Base-by-base conservation (phyloP, 108 stramenopile genomes). In the Cyclotella choctawhatcheeana region DNA sequence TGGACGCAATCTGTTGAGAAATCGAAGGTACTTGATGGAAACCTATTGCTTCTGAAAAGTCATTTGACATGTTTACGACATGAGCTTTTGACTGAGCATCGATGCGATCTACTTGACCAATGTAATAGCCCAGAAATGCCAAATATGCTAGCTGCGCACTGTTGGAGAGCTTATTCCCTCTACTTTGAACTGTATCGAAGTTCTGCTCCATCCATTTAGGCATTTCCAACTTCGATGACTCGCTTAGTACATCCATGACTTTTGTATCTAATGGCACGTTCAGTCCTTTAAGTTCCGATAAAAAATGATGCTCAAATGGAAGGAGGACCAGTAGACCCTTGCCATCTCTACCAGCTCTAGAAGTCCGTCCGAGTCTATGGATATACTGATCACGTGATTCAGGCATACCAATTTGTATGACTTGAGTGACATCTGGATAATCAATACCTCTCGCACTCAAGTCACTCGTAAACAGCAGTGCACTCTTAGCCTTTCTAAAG, bases 341-440 rank as follows among this genome's bases (percentile, higher is more conserved):
- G 5, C 88, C 88, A 32, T 60, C 60, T 50, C 45, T 70, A 7
- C 93, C 93, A 34, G 92, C 92, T 12, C 93, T 67, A 5, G 88
- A 92, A 33, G 93, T 95, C 14, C 93, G 78, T 3, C 93, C 93
- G 8, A 95, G 86, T n/a, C 93, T 79, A 74, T 95, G 93, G 37
- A 92, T 84, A 67, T 92, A 94, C 82, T 92, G 91, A 31, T 88
- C 89, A 32, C 83, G 64, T 6, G 71, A 73, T 60, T 85, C 76
- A 8, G 94, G 85, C 27, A 90, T 52, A 22, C 91, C 86, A 37
- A 92, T 74, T 81, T 94, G 93, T 17, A 93, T 70, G 5, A 94
- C 91, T 26, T 82, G 83, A 24, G 90, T 85, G 0, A 94, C 88
- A 67, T 88, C 89, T 21, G 89, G 89, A 74, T 89, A 94, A 79